Evolutionary conservation across 352 stramenopile genomes (phyloP), one percentile per base, ranked within the genome.

Genomic region (Salisapilia sapeloensis): DNA sequence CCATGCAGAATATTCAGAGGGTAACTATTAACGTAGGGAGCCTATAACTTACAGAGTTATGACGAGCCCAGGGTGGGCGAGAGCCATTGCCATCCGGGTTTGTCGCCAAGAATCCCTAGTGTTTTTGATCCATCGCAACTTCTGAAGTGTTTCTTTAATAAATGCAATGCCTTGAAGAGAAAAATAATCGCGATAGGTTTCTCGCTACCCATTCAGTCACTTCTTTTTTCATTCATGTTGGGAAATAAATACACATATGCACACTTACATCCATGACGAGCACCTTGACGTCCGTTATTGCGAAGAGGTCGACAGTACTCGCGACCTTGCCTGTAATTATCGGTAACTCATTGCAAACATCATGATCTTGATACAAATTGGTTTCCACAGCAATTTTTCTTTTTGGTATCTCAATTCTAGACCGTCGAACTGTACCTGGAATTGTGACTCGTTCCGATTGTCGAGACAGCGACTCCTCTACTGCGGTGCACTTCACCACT

Each of bases 111-210:
- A 69, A 31, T 87, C 72, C 19, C 69, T 58, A 32, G 72, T 47
- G 32, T 81, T 50, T 2, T 69, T 66, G 6, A 87, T 32, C 32
- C 60, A 52, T 7, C 60, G 58, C 31, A 87, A 61, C 29, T 64
- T 67, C 2, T 44, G 51, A 19, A 75, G 61, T 1, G 65, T 53
- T 26, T 64, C 46, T 7, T 52, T 48, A 29, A 87, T 71, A 23
- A 82, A 55, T 10, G 83, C 66, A 4, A 81, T 44, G 1, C 60
- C 61, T 35, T 81, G 65, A 50, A 81, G 76, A 35, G 60, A 76
- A 30, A 84, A 84, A 13, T 85, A 28, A 3, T 87, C 72, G 20
- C 69, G 71, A 69, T 69, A 87, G 1, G 69, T 82, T 40, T 83
- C 65, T 43, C 67, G 46, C 64, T 83, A 41, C 2, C 24, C 25